These are phyloP conservation scores for Cryptococcus amylolentus DNA, from an alignment of 1,284 basidiomycete genomes.

Conservation along the genomic window DNA sequence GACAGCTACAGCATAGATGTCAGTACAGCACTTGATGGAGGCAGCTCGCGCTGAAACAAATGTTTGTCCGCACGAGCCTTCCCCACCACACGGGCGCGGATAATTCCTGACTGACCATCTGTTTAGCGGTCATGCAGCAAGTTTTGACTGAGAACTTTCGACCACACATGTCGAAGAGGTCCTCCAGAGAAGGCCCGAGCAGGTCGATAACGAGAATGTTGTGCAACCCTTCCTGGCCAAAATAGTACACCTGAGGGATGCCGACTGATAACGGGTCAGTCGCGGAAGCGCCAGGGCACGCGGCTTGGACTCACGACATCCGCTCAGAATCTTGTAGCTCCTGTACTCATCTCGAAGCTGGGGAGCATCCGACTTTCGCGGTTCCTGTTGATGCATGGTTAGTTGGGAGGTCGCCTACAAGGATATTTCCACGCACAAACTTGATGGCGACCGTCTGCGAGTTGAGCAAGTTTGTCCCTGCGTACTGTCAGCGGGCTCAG, in stretches of 20 bases:
- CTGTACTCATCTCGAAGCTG: slow-evolving; percentile 95
- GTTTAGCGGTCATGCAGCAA: slow-evolving; percentile 92
- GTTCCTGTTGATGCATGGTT: slow-evolving; percentile 61
- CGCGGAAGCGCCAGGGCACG: slow-evolving; percentile 7
- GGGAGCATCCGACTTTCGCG: slow-evolving; percentile 91
- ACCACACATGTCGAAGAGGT: slow-evolving; percentile 94
- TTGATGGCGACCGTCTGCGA: slow-evolving; percentile 96
- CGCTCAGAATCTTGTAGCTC: slow-evolving; percentile 90
- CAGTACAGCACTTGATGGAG: not conserved
- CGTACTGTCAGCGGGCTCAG: not conserved
- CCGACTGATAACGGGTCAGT: slow-evolving; percentile 57
- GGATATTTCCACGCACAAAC: slow-evolving; percentile 65
- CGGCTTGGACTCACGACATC: slow-evolving; percentile 67
- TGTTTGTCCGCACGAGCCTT: not conserved
- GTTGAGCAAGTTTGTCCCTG: slow-evolving; percentile 91
- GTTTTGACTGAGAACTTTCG: slow-evolving; percentile 93
- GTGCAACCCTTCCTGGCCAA: slow-evolving; percentile 95
- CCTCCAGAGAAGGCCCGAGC: slow-evolving; percentile 86
- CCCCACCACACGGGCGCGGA: not conserved
- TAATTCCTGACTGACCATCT: slow-evolving; percentile 67
- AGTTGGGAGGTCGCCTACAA: not conserved
- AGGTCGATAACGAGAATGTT: slow-evolving; percentile 96
- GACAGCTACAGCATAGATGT: slow-evolving; percentile 58
- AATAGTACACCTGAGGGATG: slow-evolving; percentile 95
- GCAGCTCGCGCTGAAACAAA: not conserved